These are phyloP conservation scores for Theileria orientalis DNA, from an alignment of 169 alveolate species.

Conservation along the genomic window DNA sequence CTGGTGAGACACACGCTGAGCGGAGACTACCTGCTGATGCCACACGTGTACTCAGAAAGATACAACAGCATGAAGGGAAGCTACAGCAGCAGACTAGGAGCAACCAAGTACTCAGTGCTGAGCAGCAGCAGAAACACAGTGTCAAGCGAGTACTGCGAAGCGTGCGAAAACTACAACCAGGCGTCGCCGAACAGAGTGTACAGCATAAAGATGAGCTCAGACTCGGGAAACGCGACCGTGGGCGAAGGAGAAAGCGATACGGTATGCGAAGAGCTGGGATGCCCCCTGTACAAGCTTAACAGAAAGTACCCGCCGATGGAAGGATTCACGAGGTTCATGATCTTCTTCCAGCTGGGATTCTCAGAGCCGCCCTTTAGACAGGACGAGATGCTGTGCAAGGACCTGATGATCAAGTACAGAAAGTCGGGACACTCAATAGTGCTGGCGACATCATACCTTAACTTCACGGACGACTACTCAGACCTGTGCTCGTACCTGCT, in stretches of 20 bases:
- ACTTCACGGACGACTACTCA: slow-evolving; percentile 66
- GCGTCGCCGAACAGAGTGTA: not conserved
- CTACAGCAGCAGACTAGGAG: not conserved
- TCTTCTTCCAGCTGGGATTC: slow-evolving; percentile 69
- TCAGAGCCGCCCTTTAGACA: slow-evolving; percentile 73
- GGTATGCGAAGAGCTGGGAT: not conserved
- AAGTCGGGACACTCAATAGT: slow-evolving; percentile 62
- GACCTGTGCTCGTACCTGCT: slow-evolving; percentile 52
- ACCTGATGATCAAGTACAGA: slow-evolving; percentile 51
- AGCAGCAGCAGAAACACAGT: not conserved
- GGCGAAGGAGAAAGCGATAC: not conserved
- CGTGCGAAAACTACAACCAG: not conserved
- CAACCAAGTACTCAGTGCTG: not conserved
- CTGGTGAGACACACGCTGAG: not conserved
- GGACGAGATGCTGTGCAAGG: slow-evolving; percentile 65
- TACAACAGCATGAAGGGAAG: not conserved
- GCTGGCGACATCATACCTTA: slow-evolving; percentile 75
- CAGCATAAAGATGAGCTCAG: not conserved
- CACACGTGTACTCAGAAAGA: not conserved
- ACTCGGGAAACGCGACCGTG: not conserved
- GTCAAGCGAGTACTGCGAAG: not conserved
- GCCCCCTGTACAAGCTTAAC: not conserved
- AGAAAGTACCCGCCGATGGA: slow-evolving; percentile 22
- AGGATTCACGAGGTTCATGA: slow-evolving; percentile 23
- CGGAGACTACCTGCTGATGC: not conserved